A percentile compares a stretch with the other conserved stretches of the same genome.
Evolutionary conservation across 805 yeast genomes (phyloP).

Genomic region (Priceomyces castillae): DNA sequence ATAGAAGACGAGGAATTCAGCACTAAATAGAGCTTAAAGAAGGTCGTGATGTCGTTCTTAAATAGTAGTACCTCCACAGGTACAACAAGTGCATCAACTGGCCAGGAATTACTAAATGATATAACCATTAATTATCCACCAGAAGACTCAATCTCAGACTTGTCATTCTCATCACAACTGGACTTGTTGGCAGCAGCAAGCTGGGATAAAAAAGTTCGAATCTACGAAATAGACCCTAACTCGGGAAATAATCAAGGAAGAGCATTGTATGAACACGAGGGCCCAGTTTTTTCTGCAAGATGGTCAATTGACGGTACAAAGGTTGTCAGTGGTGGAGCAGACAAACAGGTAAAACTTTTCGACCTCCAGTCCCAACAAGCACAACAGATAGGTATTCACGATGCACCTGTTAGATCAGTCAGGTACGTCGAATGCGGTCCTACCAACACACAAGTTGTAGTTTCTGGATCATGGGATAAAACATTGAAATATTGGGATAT

Average conservation of each 20-base stretch:
- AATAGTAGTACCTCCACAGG: conserved; percentile 20
- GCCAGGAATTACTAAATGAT: conserved; percentile 67
- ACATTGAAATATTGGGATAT: conserved; percentile 94
- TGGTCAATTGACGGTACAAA: conserved; percentile 88
- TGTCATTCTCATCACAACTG: conserved; percentile 83
- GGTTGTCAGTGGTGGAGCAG: conserved; percentile 81
- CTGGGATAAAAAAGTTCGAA: conserved; percentile 94
- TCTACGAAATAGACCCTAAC: conserved; percentile 75
- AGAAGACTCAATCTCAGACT: conserved; percentile 84
- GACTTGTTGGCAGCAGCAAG: conserved; percentile 79
- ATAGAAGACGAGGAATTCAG: background rate
- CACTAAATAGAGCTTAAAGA: background rate
- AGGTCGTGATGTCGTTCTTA: conserved; percentile 37
- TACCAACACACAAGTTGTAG: conserved; percentile 76
- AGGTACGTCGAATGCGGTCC: conserved; percentile 83
- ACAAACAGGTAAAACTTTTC: conserved; percentile 78
- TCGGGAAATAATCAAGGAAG: conserved; percentile 82
- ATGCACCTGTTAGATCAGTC: conserved; percentile 71
- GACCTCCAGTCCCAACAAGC: conserved; percentile 81
- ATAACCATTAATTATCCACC: conserved; percentile 74
- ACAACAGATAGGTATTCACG: conserved; percentile 83
- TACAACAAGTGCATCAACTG: conserved; percentile 43
- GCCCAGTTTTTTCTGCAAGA: conserved; percentile 76
- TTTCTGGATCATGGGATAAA: conserved; percentile 95
- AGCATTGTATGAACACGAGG: conserved; percentile 87